Evolutionary conservation across 2,329 filamentous ascomycete genomes (phyloP).

Genomic region (Pleomassaria siparia): DNA sequence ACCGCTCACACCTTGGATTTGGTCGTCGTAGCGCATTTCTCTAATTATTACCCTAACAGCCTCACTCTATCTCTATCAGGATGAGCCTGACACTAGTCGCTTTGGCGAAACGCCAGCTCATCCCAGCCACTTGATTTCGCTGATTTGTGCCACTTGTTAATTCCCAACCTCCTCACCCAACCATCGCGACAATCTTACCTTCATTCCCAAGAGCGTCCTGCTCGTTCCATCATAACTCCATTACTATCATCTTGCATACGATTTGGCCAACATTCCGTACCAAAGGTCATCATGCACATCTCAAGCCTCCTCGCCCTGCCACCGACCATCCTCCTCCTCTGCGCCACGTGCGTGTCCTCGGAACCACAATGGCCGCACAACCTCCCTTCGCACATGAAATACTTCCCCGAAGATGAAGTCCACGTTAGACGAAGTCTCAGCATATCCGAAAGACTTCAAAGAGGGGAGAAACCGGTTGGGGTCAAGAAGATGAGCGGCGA

Average conservation of each 20-base stretch:
- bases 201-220: not conserved
- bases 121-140: constrained; percentile 40
- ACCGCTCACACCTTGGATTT: not conserved
- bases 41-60: not conserved
- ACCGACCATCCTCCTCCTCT: constrained; percentile 30
- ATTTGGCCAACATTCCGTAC: not conserved
- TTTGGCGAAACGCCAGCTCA: constrained; percentile 21
- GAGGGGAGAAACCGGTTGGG: constrained; percentile 58
- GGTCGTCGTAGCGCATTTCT: not conserved
- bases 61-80: not conserved
- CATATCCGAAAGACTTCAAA: constrained; percentile 42
- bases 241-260: not conserved
- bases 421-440: constrained; percentile 46
- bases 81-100: not conserved
- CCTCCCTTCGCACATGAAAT: constrained; percentile 48
- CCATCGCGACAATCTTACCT: constrained; percentile 2
- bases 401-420: constrained; percentile 51
- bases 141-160: constrained; percentile 21
- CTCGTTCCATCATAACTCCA: not conserved
- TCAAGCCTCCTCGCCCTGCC: constrained; percentile 32
- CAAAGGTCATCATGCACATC: constrained; percentile 23
- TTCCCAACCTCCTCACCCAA: constrained; percentile 33
- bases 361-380: constrained; percentile 50
- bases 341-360: constrained; percentile 22
- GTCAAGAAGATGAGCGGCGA: constrained; percentile 73